Evolutionary conservation across 306 rosid species (phyloP), one percentile per base, ranked within the genome.

Genomic region (cucumber (Cucumis sativus)): DNA sequence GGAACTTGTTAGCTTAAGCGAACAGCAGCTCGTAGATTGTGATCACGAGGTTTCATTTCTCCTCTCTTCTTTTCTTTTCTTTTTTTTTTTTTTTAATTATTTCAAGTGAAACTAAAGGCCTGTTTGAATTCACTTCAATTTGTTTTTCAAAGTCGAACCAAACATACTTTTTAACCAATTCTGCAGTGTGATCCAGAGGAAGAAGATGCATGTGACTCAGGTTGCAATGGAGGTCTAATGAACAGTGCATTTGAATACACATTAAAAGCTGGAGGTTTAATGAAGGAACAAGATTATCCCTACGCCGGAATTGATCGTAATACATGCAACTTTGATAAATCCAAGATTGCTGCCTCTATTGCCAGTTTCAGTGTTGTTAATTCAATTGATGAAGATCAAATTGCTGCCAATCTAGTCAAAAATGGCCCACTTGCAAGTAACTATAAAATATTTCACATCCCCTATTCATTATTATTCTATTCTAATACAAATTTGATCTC

Each of bases 151-250:
- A 33, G 37, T 33, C 4, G 37, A 33, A 33, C 37, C 37, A 33
- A 33, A 33, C 37, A 4, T 3, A 33, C 37, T 33, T 33, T 23
- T 33, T 3, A 33, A 33, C 37, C 37, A 33, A 45, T 7, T 63
- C 35, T 81, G 88, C 90, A 95, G 98, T 96, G 98, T 83, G 97
- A 96, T 83, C 97, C 96, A 43, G 99, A 92, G 41, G 96, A 92
- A 70, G 37, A 81, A 10, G 88, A 89, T 61, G 89, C 98, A 37
- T 95, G 99, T 0, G 99, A 95, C 79, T 80, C 97, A 0, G 98
- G 99, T n/a, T 96, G 99, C 88, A 96, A 81, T 5, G 97, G 99
- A 15, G 99, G 99, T 64, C 87, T 92, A 79, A 96, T 96, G 98
- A 96, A 96, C 52, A 96, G 97, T 78, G 99, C 99, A 78, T 85